Base-by-base conservation (phyloP, 1,139 yeast genomes). In the Yamadazyma aaseri region DNA sequence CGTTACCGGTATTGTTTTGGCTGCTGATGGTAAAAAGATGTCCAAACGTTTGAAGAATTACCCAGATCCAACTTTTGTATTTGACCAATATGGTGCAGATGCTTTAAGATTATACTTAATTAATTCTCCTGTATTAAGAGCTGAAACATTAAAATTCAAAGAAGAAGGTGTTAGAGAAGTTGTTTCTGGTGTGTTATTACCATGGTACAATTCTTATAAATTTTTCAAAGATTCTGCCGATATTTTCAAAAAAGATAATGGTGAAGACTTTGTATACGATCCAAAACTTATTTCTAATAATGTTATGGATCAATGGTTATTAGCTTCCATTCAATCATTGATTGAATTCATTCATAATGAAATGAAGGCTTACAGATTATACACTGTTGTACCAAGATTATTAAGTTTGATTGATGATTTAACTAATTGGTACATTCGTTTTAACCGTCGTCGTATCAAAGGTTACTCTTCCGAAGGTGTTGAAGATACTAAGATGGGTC, bases 131-230 rank as follows among this genome's bases (percentile, higher is more conserved):
- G 97, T 94, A 14, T 75, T 94, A 55, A 84, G 95, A 56, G 98
- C 97, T 30, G 99, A 92, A 66, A 81, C 97, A 36, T 76, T 92
- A 73, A 86, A 89, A 57, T 92, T 92, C 73, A 90, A 90, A 66
- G 99, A 92, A 66, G 97, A 90, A 58, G 98, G 98, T 65, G 98
- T 92, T 31, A 87, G 89, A 60, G 99, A 92, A 63, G 96, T 92
- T 56, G 95, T 92, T 29, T 84, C 97, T 29, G 86, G 90, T 66
- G 98, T 92, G 23, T 71, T 90, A 55, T 73, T 92, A 53, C 99
- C 99, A 48, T 92, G 97, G 97, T 92, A 94, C 86, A 92, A 92
- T 70, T 86, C 97, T 27, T 90, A 71, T 76, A 92, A 90, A 65
- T 92, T 94, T 71, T 83, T 90, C 71, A 95, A 90, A 56, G 97